Evolutionary conservation across 805 yeast species (phyloP), one percentile per base, ranked within the genome.

Genomic region (Kodamaea jinghongensis): DNA sequence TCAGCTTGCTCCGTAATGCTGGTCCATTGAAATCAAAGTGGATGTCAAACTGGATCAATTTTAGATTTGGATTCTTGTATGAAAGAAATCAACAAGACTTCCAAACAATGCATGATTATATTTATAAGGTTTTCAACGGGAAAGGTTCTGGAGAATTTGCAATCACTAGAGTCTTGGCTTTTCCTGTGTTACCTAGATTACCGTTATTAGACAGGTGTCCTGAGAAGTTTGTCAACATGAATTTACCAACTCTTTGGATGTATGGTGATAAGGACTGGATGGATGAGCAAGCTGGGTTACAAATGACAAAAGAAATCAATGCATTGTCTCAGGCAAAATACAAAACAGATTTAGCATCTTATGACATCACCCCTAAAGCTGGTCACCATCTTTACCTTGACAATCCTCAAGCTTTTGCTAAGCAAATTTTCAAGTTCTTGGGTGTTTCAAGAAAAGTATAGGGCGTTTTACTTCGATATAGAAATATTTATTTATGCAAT

Each of bases 261-360:
- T 81, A 81, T 50, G 88, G 88, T 7, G 86, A 80, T 43, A 63
- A 59, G 28, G 88, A 81, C 55, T 81, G 88, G 88, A 81, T 81
- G 87, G 76, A 76, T 44, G 75, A 69, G 38, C 70, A 67, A 33
- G 84, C 82, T 9, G 88, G 88, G 2, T 54, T 34, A 26, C 54
- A 49, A 23, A 56, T 56, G 54, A 47, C 44, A 7, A 42, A 49
- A 28, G 61, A 57, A 28, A 55, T 57, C 17, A 48, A 48, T 26
- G 25, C 20, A n/a, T 44, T 61, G 23, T 45, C 63, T 0, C 46
- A 60, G 17, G 45, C 54, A 59, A 58, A 33, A 58, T 69, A 34
- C 58, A 60, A 43, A 23, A 49, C 39, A 26, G 42, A 52, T 6
- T 44, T 58, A 23, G 68, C 76, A 1, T 25, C 45, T 9, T 73